Conservation (phyloP, 202 grass and related monocot species). For the Eragrostis tef region DNA sequence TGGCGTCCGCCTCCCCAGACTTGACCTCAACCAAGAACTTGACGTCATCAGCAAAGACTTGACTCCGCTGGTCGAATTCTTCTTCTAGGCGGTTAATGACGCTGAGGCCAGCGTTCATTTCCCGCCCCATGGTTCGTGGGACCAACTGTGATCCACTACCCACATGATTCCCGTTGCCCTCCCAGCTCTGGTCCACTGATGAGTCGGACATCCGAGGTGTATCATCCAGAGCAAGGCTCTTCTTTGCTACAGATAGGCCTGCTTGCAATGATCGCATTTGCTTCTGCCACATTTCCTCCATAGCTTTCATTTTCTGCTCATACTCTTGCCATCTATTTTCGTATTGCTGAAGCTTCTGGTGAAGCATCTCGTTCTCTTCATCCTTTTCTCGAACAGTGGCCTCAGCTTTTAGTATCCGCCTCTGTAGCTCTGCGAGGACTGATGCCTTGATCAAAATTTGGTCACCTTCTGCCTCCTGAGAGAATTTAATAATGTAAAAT, state of each 20-base stretch:
- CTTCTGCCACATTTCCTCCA: slow-evolving; percentile 99
- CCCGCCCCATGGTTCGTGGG: slow-evolving; percentile 47
- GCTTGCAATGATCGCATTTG: slow-evolving; percentile 90
- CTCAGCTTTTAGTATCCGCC: slow-evolving; percentile 71
- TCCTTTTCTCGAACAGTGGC: slow-evolving; percentile 70
- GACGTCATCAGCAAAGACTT: slow-evolving; percentile 83
- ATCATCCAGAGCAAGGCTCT: slow-evolving; percentile 78
- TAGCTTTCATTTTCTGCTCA: slow-evolving; percentile 94
- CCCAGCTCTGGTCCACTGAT: slow-evolving; percentile 81
- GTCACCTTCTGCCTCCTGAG: slow-evolving; percentile 73
- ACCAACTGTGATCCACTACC: slow-evolving; percentile 58
- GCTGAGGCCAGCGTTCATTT: slow-evolving; percentile 68
- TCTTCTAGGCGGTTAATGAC: slow-evolving; percentile 66
- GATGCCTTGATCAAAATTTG: slow-evolving; percentile 80
- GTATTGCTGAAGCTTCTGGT: slow-evolving; percentile 79
- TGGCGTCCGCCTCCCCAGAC: slow-evolving; percentile 73
- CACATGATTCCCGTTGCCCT: slow-evolving; percentile 52
- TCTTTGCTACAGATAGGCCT: slow-evolving; percentile 77
- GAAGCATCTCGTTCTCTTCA: slow-evolving; percentile 86
- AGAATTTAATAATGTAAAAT: slow-evolving; percentile 36
- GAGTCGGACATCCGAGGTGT: slow-evolving; percentile 70
- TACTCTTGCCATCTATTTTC: slow-evolving; percentile 90
- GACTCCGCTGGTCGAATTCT: slow-evolving; percentile 79
- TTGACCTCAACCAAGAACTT: slow-evolving; percentile 96
- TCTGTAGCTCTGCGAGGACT: slow-evolving; percentile 81